Conservation (phyloP, 2,329 filamentous ascomycete species). For the Trichoderma lentiforme region DNA sequence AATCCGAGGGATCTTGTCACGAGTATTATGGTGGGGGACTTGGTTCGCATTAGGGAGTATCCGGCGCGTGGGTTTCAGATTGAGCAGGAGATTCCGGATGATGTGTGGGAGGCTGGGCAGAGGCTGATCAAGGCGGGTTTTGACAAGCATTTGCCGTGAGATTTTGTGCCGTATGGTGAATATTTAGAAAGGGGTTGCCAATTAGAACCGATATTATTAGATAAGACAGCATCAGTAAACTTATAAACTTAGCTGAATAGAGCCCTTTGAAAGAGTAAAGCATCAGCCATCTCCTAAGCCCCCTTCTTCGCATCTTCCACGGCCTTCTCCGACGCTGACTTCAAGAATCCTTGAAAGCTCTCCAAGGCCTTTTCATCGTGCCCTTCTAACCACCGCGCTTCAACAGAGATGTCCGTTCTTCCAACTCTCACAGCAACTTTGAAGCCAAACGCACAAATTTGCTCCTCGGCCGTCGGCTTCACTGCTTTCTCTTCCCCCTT, state of each 20-base stretch:
- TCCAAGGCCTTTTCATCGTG: constrained; percentile 72
- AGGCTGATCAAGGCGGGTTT: constrained; percentile 40
- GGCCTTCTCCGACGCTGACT: constrained; percentile 34
- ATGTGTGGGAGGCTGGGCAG: constrained; percentile 42
- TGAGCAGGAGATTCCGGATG: constrained; percentile 39
- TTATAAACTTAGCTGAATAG: background rate
- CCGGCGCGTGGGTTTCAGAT: constrained; percentile 43
- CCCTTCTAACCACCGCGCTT: constrained; percentile 66
- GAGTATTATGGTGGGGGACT: constrained; percentile 44
- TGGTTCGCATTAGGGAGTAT: constrained; percentile 43
- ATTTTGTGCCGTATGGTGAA: background rate
- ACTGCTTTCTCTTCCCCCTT: constrained; percentile 25
- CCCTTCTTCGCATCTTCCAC: background rate
- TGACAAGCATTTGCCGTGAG: constrained; percentile 37
- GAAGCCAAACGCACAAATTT: constrained; percentile 54
- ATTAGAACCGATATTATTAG: background rate
- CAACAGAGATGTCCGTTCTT: constrained; percentile 42
- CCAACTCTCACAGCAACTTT: constrained; percentile 47
- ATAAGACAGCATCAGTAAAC: background rate
- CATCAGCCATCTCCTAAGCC: background rate
- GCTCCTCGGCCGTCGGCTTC: constrained; percentile 21
- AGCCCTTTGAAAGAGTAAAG: background rate
- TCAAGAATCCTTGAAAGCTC: constrained; percentile 81
- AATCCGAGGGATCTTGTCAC: constrained; percentile 42
- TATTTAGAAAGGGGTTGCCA: background rate